These are phyloP conservation scores for Talaromyces wortmannii DNA, from an alignment of 495 filamentous ascomycete genomes.

Conservation along the genomic window DNA sequence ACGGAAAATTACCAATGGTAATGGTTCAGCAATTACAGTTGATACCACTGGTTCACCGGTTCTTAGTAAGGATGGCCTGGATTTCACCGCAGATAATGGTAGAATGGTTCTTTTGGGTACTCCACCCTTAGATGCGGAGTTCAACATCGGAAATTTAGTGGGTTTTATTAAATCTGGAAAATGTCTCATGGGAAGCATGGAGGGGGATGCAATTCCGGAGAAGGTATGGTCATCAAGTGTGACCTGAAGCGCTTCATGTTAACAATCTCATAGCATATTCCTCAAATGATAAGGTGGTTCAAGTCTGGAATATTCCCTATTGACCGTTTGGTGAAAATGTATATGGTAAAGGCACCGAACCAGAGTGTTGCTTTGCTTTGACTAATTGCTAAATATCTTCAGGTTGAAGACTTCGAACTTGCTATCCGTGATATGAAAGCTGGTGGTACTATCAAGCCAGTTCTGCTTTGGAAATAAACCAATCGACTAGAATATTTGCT, in stretches of 20 bases:
- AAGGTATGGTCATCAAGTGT: not conserved
- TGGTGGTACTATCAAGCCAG: not conserved
- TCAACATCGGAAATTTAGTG: not conserved
- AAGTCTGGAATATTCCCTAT: not conserved
- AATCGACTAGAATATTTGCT: too few species aligned
- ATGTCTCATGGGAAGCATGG: not conserved
- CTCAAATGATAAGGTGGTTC: not conserved
- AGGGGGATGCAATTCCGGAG: not conserved
- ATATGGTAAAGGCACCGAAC: not conserved
- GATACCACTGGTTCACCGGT: not conserved
- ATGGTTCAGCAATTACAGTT: not conserved
- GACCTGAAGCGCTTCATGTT: not conserved
- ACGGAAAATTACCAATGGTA: not conserved
- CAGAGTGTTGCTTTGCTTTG: too few species aligned
- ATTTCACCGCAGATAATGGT: not conserved
- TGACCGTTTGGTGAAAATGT: not conserved
- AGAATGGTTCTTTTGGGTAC: not conserved
- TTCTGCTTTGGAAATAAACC: not conserved
- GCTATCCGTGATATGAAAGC: not conserved
- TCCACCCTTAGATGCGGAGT: not conserved
- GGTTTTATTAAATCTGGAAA: not conserved
- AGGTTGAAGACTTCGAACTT: not conserved
- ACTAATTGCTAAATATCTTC: not conserved
- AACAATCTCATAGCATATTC: not conserved
- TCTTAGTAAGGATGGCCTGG: not conserved